Conservation (phyloP, 768 basidiomycete species). For the Cytidiella melzeri region DNA sequence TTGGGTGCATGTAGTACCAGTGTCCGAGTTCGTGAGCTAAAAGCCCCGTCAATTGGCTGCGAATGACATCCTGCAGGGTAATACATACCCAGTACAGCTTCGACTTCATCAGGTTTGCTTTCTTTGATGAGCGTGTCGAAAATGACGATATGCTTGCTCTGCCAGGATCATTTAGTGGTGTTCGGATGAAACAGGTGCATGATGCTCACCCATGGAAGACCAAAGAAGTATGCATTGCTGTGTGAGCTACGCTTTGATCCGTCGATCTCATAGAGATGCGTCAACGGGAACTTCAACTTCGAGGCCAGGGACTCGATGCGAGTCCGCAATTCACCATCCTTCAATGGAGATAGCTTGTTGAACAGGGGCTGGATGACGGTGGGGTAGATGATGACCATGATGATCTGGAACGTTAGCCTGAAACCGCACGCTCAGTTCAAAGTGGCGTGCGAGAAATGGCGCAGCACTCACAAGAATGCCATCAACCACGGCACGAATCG, state of each 20-base stretch:
- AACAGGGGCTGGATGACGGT: constrained; percentile 92
- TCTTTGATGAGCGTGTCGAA: constrained; percentile 96
- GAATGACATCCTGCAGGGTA: too few relatives aligned
- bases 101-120: constrained; percentile 85
- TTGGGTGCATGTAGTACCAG: constrained; percentile 90
- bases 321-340: constrained; percentile 65
- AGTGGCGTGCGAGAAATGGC: background rate
- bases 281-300: constrained; percentile 88
- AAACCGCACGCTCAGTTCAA: constrained; percentile 1
- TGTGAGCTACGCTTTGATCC: constrained; percentile 94
- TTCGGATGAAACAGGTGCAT: constrained; percentile 13
- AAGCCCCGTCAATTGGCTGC: background rate
- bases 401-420: constrained; percentile 77
- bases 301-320: constrained; percentile 73
- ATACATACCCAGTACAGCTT: constrained; percentile 75
- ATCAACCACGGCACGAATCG: constrained; percentile 91
- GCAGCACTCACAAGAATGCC: constrained; percentile 66
- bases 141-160: constrained; percentile 94
- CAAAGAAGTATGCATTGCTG: constrained; percentile 98
- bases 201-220: constrained; percentile 75
- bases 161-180: background rate
- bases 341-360: constrained; percentile 91
- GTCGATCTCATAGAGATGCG: constrained; percentile 94
- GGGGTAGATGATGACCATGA: constrained; percentile 79
- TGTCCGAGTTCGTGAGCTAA: constrained; percentile 93